Evolutionary conservation across 176 grass and related monocot genomes (phyloP), one percentile per base, ranked within the genome.

Genomic region (Dendrocalamus sinicus): DNA sequence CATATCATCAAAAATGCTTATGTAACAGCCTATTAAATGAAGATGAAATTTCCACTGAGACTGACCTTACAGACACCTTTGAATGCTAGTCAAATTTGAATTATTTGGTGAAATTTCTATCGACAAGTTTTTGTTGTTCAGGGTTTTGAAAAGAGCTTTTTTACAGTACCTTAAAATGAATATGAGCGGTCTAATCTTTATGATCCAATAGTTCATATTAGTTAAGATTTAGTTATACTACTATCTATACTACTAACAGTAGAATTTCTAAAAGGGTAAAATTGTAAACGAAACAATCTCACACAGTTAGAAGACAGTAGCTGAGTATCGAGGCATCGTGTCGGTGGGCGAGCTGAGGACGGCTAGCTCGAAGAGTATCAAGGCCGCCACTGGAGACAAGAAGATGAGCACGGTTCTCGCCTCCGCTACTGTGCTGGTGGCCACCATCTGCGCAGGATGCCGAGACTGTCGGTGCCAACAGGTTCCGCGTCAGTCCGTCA

Each of bases 391-490:
- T 35, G 32, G 32, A 35, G 32, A 83, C 10, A 79, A 67, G 46
- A 89, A 83, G 68, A 74, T 92, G 65, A 81, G 78, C 78, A 79
- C 89, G 23, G 89, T 91, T 40, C 72, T 95, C 2, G 89, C 93
- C 15, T 95, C 93, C 1, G 93, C 91, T 9, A 88, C 89, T 5
- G 88, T 93, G 12, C 90, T 98, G 46, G 84, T 98, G 37, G 93
- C 96, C 51, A 95, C 96, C 6, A 89, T 98, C 28, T 98, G 96
- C 85, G 93, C 93, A 95, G 85, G 90, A 91, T n/a, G 93, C 95
- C 8, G 89, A 95, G 77, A 67, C 81, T 19, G 48, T 81, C 2
- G 93, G 91, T 54, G 88, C 84, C 22, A 85, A 83, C 69, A 86
- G 85, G 64, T 85, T 70, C 1, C 76, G 77, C 58, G 66, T 94